Percentiles rank a stretch among this genome's conserved stretches.
These are phyloP conservation scores for Geotrichum europaeum DNA, from an alignment of 1,139 yeast genomes.

Conservation along the genomic window DNA sequence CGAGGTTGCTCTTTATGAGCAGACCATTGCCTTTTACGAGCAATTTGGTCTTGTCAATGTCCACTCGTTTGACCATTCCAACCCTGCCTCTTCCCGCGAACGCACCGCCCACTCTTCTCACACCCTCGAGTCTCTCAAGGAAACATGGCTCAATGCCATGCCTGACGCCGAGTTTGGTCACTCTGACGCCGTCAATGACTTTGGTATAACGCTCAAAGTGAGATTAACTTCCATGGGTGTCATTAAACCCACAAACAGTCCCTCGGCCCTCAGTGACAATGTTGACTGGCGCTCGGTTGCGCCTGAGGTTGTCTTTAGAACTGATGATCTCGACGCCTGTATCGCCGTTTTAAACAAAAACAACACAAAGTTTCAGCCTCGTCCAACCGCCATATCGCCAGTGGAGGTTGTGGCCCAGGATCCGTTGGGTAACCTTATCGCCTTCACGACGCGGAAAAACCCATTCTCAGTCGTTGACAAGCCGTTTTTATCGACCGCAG, in stretches of 20 bases:
- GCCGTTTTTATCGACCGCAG: conserved; percentile 8
- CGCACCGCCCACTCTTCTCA: conserved; percentile 28
- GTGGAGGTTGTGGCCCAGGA: conserved; percentile 48
- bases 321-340: conserved; percentile 25
- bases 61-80: conserved; percentile 37
- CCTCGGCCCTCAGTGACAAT: not conserved
- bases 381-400: conserved; percentile 36
- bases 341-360: conserved; percentile 5
- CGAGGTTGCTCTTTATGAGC: conserved; percentile 41
- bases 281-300: conserved; percentile 38
- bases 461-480: conserved; percentile 30
- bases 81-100: conserved; percentile 25
- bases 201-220: conserved; percentile 32
- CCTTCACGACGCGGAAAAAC: conserved; percentile 43
- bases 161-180: conserved; percentile 17
- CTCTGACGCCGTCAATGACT: conserved; percentile 29
- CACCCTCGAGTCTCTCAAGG: conserved; percentile 26
- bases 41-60: conserved; percentile 52
- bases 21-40: conserved; percentile 49
- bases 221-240: conserved; percentile 28
- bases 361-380: conserved; percentile 24
- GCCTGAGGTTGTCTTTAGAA: conserved; percentile 33
- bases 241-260: conserved; percentile 7
- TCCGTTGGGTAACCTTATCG: conserved; percentile 55
- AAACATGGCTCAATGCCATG: conserved; percentile 29